Percentiles rank a stretch among this genome's conserved stretches.
These are phyloP conservation scores for Xenoacremonium recifei DNA, from an alignment of 2,329 filamentous ascomycete genomes.

Conservation along the genomic window DNA sequence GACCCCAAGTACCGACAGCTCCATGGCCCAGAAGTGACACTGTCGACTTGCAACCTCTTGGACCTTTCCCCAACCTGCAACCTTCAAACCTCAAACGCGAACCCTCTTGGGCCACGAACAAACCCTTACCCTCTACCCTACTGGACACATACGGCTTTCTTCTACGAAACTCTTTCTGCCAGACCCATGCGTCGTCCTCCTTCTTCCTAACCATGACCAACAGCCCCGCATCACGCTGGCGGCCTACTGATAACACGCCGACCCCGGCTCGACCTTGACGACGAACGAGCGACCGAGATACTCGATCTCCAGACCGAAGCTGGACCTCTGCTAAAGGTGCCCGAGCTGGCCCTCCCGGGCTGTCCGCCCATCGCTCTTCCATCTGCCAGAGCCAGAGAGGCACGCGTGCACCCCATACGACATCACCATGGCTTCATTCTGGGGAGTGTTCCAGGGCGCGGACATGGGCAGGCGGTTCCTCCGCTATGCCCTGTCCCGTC, in stretches of 20 bases:
- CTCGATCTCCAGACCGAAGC: slow-evolving; percentile 18
- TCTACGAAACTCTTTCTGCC: neutral
- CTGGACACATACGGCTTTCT: no score
- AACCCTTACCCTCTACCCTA: no score
- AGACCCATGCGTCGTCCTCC: slow-evolving; percentile 1
- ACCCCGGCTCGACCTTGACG: slow-evolving; percentile 23
- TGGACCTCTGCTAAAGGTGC: no score
- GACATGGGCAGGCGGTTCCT: slow-evolving; percentile 88
- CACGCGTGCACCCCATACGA: no score
- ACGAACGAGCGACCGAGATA: slow-evolving; percentile 9
- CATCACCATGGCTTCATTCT: slow-evolving; percentile 70
- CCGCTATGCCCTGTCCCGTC: slow-evolving; percentile 77
- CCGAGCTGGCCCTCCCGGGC: no score
- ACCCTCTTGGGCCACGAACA: neutral
- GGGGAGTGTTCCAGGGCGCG: slow-evolving; percentile 63
- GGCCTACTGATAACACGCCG: slow-evolving; percentile 33
- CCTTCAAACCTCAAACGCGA: no score
- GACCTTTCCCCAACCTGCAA: no score
- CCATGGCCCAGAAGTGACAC: no score
- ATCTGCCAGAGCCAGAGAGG: no score
- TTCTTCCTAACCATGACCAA: slow-evolving; percentile 31
- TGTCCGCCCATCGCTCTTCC: no score
- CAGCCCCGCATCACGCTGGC: slow-evolving; percentile 34
- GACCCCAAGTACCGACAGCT: no score
- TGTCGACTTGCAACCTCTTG: no score